These are phyloP conservation scores for Nymphaea colorata DNA, from an alignment of 164 flowering plant genomes.

Conservation along the genomic window DNA sequence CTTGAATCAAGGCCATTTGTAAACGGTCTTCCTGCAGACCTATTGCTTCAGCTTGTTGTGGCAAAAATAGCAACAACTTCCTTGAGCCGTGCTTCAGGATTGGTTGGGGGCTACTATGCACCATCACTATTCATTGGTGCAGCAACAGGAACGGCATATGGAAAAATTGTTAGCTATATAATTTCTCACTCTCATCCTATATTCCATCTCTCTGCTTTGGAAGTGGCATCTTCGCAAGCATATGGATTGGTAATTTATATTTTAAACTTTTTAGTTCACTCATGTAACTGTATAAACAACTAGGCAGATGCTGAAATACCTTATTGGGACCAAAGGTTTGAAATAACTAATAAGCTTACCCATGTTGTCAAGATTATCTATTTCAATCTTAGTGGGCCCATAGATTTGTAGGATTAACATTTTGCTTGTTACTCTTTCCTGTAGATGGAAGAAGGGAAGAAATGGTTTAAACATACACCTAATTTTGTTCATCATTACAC, in stretches of 20 bases:
- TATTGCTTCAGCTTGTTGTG: slow-evolving; percentile 70
- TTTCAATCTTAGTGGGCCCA: background rate
- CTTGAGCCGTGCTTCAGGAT: slow-evolving; percentile 75
- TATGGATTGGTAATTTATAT: slow-evolving; percentile 70
- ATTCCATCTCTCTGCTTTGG: slow-evolving; percentile 53
- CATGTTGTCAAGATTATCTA: background rate
- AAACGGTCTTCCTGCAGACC: slow-evolving; percentile 49
- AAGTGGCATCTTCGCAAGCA: slow-evolving; percentile 96
- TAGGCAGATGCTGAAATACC: too few relatives aligned
- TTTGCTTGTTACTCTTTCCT: too few relatives aligned
- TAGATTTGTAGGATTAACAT: too few relatives aligned
- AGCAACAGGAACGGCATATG: slow-evolving; percentile 95
- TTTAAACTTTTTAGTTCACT: too few relatives aligned
- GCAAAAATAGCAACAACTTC: slow-evolving; percentile 78
- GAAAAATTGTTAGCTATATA: slow-evolving; percentile 42
- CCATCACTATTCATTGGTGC: slow-evolving; percentile 95
- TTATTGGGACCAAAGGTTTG: too few relatives aligned
- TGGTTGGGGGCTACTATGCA: slow-evolving; percentile 96
- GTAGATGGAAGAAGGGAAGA: too few relatives aligned
- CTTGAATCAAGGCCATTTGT: slow-evolving; percentile 74
- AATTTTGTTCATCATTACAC: too few relatives aligned
- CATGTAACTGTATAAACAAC: too few relatives aligned
- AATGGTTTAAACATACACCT: too few relatives aligned
- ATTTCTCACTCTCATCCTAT: slow-evolving; percentile 41
- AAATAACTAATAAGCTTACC: background rate